Conservation (phyloP, 2,329 filamentous ascomycete genomes). For the Ceratocystis colombiana region DNA sequence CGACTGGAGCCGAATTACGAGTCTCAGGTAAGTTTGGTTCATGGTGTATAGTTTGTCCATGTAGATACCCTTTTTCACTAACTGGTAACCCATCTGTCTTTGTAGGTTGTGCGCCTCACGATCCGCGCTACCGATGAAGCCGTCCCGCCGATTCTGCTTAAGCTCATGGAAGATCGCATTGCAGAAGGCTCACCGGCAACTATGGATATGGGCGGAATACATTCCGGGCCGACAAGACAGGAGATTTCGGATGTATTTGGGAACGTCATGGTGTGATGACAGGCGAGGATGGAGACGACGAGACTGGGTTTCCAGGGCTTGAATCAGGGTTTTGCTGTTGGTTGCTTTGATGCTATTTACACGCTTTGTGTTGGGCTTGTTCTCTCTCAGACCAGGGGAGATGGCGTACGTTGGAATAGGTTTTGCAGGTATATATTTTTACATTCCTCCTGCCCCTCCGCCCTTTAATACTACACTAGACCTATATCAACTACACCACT, state of each 20-base stretch:
- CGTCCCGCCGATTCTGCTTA: slow-evolving; percentile 69
- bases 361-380: background rate
- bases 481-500: slow-evolving; percentile 33
- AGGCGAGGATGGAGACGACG: background rate
- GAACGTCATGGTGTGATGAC: slow-evolving; percentile 44
- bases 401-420: background rate
- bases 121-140: slow-evolving; percentile 87
- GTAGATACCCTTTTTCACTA: slow-evolving; percentile 26
- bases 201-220: slow-evolving; percentile 31
- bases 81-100: slow-evolving; percentile 24
- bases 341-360: slow-evolving; percentile 3
- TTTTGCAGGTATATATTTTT: background rate
- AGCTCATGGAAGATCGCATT: slow-evolving; percentile 77
- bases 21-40: slow-evolving; percentile 60
- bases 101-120: slow-evolving; percentile 87
- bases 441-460: background rate
- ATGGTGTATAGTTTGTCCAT: background rate
- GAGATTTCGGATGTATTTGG: slow-evolving; percentile 49
- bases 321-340: background rate
- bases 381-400: background rate
- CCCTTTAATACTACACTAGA: no score
- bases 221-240: slow-evolving; percentile 37
- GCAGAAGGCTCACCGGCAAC: slow-evolving; percentile 42
- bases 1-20: slow-evolving; percentile 88
- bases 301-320: background rate